Evolutionary conservation across 345 rosid genomes (phyloP).

Genomic region (Garcia nutans): DNA sequence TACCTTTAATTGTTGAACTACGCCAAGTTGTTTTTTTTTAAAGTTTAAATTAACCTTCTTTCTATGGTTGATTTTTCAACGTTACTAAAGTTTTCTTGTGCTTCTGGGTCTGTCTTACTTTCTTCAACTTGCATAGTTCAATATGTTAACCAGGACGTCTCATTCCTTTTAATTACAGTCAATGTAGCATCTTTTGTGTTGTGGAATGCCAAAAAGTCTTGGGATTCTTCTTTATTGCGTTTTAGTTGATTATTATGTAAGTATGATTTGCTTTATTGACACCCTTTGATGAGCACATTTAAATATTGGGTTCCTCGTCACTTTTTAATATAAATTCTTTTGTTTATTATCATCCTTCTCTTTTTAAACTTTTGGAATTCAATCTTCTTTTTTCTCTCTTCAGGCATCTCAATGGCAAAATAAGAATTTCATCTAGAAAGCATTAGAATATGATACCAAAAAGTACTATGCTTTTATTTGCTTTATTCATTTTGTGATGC

Average conservation of each 20-base stretch:
- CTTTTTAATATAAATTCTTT: neutral
- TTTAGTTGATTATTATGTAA: constrained; percentile 7
- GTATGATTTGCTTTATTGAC: neutral
- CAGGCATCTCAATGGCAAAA: constrained; percentile 1
- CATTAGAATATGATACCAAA: constrained; percentile 29
- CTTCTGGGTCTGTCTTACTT: neutral
- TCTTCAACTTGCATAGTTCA: constrained; percentile 1
- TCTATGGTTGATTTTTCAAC: neutral
- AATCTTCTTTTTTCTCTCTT: constrained; percentile 13
- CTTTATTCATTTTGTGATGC: constrained; percentile 35
- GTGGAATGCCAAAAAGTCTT: neutral
- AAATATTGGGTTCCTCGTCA: constrained; percentile 19
- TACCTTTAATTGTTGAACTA: constrained; percentile 31
- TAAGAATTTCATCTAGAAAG: constrained; percentile 14
- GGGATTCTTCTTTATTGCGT: neutral
- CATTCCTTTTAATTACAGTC: neutral
- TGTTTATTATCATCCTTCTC: neutral
- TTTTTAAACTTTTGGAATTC: neutral
- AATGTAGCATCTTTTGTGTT: neutral
- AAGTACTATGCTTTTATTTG: constrained; percentile 37
- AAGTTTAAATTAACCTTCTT: constrained; percentile 2
- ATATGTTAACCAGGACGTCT: neutral
- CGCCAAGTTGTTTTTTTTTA: constrained; percentile 8
- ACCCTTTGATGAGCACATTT: constrained; percentile 8
- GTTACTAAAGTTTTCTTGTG: neutral